Evolutionary conservation across 768 basidiomycete genomes (phyloP).

Genomic region (Tylopilus sp.): DNA sequence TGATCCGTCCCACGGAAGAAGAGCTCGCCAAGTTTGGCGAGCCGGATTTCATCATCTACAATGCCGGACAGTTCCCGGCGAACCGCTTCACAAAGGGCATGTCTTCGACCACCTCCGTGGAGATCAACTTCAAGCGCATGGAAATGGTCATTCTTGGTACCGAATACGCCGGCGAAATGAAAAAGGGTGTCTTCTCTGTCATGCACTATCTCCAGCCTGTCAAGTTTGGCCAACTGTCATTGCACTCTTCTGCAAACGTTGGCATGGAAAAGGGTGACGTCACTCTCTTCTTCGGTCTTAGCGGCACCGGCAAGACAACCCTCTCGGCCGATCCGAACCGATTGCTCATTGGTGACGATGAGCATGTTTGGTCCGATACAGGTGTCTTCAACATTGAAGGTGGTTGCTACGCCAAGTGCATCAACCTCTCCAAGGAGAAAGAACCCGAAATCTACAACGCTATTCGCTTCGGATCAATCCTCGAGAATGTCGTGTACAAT

Average conservation of each 20-base stretch:
- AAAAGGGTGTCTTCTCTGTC: slow-evolving; percentile 99
- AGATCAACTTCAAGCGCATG: slow-evolving; percentile 99
- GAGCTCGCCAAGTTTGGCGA: slow-evolving; percentile 94
- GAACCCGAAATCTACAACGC: slow-evolving; percentile 98
- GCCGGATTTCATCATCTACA: slow-evolving; percentile 99
- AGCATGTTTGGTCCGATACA: slow-evolving; percentile 98
- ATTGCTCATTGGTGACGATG: slow-evolving; percentile 95
- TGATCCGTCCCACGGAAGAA: slow-evolving; percentile 95
- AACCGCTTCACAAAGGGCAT: slow-evolving; percentile 99
- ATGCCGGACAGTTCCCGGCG: slow-evolving; percentile 99
- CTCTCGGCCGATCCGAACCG: slow-evolving; percentile 95
- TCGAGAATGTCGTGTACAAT: slow-evolving; percentile 99
- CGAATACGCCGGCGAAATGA: slow-evolving; percentile 99
- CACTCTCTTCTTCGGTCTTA: slow-evolving; percentile 98
- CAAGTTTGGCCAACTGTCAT: slow-evolving; percentile 95
- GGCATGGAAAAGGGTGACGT: slow-evolving; percentile 87
- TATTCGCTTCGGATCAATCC: slow-evolving; percentile 92
- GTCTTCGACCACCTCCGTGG: slow-evolving; percentile 97
- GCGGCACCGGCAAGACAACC: slow-evolving; percentile 98
- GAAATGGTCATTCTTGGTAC: slow-evolving; percentile 99
- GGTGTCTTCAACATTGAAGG: slow-evolving; percentile 99
- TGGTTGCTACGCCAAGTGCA: slow-evolving; percentile 97
- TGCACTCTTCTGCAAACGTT: slow-evolving; percentile 98
- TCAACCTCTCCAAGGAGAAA: slow-evolving; percentile 95
- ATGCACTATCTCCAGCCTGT: slow-evolving; percentile 99